Base-by-base conservation (phyloP, 1,139 yeast genomes). In the Geotrichum candidum region DNA sequence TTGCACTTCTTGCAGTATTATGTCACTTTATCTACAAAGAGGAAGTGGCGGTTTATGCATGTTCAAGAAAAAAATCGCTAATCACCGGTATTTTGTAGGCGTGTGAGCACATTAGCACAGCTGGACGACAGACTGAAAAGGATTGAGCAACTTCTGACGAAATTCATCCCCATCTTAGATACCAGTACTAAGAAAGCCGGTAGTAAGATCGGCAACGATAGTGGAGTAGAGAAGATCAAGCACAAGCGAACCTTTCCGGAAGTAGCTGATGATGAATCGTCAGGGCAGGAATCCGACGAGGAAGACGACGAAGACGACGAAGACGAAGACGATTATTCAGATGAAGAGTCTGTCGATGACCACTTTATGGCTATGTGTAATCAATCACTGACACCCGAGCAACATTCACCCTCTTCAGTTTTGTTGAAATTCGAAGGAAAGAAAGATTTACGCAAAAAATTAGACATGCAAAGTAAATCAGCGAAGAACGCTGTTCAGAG, bases 101-200 rank as follows among this genome's bases (percentile, higher is more conserved):
- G 31, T n/a, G 18, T 25, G n/a, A 27, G 11, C 35, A n/a, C 35
- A 7, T 38, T 38, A 48, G 51, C n/a, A 48, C 46, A 50, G n/a
- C 50, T 61, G 18, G 63, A 61, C 18, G 22, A 58, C 7, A 41
- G 63, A 22, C 70, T 76, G 48, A 71, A 66, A 29, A 66, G 73
- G 33, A 70, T 76, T 53, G 79, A 74, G 65, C 63, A 65, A 13
- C 64, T 72, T 65, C 67, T 76, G 25, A 70, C 68, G 51, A 48
- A 68, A 58, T 60, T 72, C 60, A 56, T 64, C 50, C 64, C 69
- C n/a, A 22, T 52, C 2, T n/a, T 60, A 15, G 61, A 57, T 1
- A 15, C 22, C n/a, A n/a, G 18, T n/a, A 3, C 27, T 2, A 29
- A 33, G 13, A 46, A 25, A 10, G 10, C 33, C 15, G 46, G 46